Evolutionary conservation across 2,329 filamentous ascomycete genomes (phyloP).

Genomic region (Dothistroma septosporum): DNA sequence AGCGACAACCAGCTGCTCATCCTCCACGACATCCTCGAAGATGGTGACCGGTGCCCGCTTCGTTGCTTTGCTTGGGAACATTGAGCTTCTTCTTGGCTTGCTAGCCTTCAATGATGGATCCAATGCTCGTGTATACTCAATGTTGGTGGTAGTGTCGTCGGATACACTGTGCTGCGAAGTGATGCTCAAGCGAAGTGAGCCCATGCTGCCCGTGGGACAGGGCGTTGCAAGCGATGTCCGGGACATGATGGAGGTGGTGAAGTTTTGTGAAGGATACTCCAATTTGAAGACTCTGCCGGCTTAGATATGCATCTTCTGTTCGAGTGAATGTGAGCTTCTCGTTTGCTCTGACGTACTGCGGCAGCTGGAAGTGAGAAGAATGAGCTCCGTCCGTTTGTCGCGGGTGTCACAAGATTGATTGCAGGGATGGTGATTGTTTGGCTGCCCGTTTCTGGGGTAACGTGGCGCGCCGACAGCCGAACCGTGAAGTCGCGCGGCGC

Average conservation of each 20-base stretch:
- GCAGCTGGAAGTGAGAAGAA: neutral
- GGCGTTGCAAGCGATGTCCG: slow-evolving; percentile 26
- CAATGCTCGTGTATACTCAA: slow-evolving; percentile 33
- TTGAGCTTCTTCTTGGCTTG: slow-evolving; percentile 24
- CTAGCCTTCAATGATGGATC: slow-evolving; percentile 28
- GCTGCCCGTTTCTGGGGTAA: neutral
- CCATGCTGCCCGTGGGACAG: slow-evolving; percentile 20
- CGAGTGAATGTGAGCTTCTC: neutral
- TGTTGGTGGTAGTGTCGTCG: slow-evolving; percentile 29
- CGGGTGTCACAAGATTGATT: neutral
- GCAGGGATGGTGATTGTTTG: neutral
- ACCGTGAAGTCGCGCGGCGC: too few species aligned
- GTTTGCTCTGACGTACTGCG: neutral
- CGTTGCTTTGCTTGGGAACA: slow-evolving; percentile 20
- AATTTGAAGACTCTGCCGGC: neutral
- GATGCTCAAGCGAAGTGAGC: slow-evolving; percentile 12
- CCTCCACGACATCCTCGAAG: slow-evolving; percentile 34
- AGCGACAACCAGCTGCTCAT: slow-evolving; percentile 21
- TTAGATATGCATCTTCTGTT: neutral
- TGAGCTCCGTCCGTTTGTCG: neutral
- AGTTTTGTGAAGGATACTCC: neutral
- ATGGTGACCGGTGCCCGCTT: slow-evolving; percentile 27
- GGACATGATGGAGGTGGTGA: slow-evolving; percentile 19
- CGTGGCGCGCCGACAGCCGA: too few species aligned
- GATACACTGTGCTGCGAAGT: slow-evolving; percentile 11